phyloP scores from a whole-genome alignment of 2,329 filamentous ascomycete species.

The Thielaviopsis euricoi region DNA sequence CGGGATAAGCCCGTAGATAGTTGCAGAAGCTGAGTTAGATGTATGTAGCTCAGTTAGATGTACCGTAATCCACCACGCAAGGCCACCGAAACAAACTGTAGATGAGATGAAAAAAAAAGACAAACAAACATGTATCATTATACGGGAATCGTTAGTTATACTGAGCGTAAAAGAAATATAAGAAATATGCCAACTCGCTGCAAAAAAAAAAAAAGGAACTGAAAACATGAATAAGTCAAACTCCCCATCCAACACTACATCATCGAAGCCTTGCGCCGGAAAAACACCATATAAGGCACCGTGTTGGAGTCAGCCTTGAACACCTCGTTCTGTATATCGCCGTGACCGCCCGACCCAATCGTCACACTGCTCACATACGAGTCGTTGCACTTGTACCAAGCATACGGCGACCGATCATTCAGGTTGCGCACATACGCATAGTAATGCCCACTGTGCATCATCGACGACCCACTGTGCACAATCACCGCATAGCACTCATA shows the following conservation, averaged over 20 bases:
- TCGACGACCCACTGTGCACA: constrained; percentile 51
- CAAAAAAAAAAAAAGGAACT: background rate
- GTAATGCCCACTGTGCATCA: constrained; percentile 60
- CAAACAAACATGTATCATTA: no score
- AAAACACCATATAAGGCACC: constrained; percentile 33
- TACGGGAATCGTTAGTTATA: no score
- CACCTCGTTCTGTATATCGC: constrained; percentile 23
- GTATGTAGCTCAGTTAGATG: no score
- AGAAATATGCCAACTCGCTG: no score
- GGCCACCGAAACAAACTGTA: no score
- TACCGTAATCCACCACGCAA: no score
- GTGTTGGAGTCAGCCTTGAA: constrained; percentile 21
- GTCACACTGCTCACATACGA: constrained; percentile 23
- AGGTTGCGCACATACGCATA: constrained; percentile 46
- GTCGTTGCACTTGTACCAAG: constrained; percentile 36
- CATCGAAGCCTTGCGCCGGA: constrained; percentile 21
- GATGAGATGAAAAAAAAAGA: no score
- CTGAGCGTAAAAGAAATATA: no score
- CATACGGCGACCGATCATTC: constrained; percentile 20
- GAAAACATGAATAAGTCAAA: background rate
- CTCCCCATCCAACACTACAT: no score
- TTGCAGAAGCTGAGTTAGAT: no score
- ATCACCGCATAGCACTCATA: constrained; percentile 84
- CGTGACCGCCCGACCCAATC: constrained; percentile 21
- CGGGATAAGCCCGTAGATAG: no score